Base-by-base conservation (phyloP, 2,329 filamentous ascomycete species). In the Neoarthrinium moseri region DNA sequence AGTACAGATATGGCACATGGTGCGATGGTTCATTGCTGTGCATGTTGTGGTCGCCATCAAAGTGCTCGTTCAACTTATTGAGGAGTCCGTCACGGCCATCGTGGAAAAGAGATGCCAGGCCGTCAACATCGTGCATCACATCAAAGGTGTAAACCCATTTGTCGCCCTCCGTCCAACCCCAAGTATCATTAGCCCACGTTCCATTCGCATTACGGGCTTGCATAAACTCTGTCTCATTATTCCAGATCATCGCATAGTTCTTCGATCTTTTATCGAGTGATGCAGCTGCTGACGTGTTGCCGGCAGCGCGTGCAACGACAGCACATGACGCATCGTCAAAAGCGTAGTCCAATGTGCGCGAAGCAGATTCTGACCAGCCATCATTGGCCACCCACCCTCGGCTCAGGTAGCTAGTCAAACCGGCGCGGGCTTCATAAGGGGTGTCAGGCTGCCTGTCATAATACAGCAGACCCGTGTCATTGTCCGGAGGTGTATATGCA, bases 81-180 rank as follows among this genome's bases (percentile, higher is more conserved):
- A 68, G 69, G 62, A 75, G 63, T 10, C 62, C 64, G 3, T 54
- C 47, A 6, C 52, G 53, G 8, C 62, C 63, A 10, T 61, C 61
- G 23, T 62, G 59, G 42, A 75, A 69, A n/a, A 75, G 56, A 2
- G 41, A 45, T 4, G 70, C 68, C 1, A 75, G 57, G 2, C 70
- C 71, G 10, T 59, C 53, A 1, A 68, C 56, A 49, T 75, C 71
- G 51, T 75, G 73, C 60, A 72, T 65, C 8, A 75, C 72, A 37
- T 72, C 67, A 51, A 76, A 74, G 1, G 70, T 73, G 52, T 75
- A 76, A n/a, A 72, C 69, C 72, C 71, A 74, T 38, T 71, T 64
- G 50, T 75, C 70, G 12, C 72, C 72, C 54, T 75, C 72, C 1
- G 72, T 72, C 72, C 72, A 75, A 24, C 72, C 72, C 62, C 69